Evolutionary conservation across 257 asterid species (phyloP).

Genomic region (Linaria vulgaris): DNA sequence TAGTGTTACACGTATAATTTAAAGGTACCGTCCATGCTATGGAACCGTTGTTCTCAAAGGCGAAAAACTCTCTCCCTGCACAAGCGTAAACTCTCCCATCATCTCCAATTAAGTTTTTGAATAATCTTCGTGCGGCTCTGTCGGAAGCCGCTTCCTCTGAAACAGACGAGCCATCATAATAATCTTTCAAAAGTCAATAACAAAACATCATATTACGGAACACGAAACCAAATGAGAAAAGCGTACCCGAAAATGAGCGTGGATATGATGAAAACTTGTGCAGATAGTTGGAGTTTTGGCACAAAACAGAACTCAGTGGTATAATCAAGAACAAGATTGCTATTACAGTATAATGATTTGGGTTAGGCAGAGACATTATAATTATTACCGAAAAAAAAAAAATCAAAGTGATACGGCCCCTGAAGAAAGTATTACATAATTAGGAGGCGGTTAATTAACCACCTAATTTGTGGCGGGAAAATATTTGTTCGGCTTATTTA

Average conservation of each 20-base stretch:
- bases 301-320: constrained; percentile 20
- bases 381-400: background rate
- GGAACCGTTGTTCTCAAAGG: constrained; percentile 77
- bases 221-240: constrained; percentile 10
- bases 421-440: no score
- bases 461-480: constrained; percentile 34
- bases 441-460: constrained; percentile 39
- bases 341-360: constrained; percentile 17
- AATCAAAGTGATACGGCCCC: no score
- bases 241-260: constrained; percentile 38
- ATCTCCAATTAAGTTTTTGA: constrained; percentile 71
- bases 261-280: constrained; percentile 29
- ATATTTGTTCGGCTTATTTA: no score
- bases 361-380: constrained; percentile 17
- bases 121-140: constrained; percentile 37
- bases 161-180: background rate
- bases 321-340: constrained; percentile 22
- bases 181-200: constrained; percentile 7
- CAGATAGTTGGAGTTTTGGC: constrained; percentile 18
- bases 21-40: constrained; percentile 67
- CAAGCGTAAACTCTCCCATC: constrained; percentile 69
- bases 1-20: constrained; percentile 52
- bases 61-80: constrained; percentile 51
- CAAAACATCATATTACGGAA: background rate
- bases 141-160: constrained; percentile 46